Evolutionary conservation across 495 filamentous ascomycete species (phyloP), one percentile per base, ranked within the genome.

Genomic region (Glonium stellatum): DNA sequence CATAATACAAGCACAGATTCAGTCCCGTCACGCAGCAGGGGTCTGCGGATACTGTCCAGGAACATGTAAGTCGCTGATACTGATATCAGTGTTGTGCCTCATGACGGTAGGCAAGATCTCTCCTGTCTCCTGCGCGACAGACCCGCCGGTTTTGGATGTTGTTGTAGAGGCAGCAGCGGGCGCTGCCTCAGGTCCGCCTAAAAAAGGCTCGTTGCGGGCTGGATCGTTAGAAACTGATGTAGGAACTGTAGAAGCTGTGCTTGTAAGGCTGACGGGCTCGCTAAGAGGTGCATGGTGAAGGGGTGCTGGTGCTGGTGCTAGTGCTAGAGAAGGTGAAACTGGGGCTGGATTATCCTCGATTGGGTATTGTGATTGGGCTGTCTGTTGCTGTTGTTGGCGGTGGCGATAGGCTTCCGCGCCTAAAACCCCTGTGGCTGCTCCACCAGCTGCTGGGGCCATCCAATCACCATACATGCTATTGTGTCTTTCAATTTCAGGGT

Each of bases 361-460:
- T 23, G 18, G 18, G 1, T 31, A 31, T 31, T 6, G 37, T 48
- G 21, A 9, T 53, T 58, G 55, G 37, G n/a, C 19, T 37, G 37
- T 41, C 34, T 62, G 22, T 15, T 54, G 51, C 10, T 47, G 13
- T 35, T 57, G 47, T n/a, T 69, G 69, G 12, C 66, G 61, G 4
- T 59, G 52, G 1, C 25, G 49, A 44, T 68, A 69, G 10, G 64
- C 69, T 27, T 61, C 69, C 4, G 64, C 63, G 4, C 60, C 70
- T 1, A 65, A 23, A 8, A 57, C 67, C 21, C 66, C 70, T 18
- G 61, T 69, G 4, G 66, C 71, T 36, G 55, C 71, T 15, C 69
- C 73, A n/a, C 61, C 68, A 4, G 68, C 72, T 15, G 67, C 67
- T 35, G 73, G 72, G 5, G 69, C 67, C 69, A 74, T 68, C 73